These are phyloP conservation scores for Euphorbia schlechtendalii DNA, from an alignment of 441 rosid genomes.

Conservation along the genomic window DNA sequence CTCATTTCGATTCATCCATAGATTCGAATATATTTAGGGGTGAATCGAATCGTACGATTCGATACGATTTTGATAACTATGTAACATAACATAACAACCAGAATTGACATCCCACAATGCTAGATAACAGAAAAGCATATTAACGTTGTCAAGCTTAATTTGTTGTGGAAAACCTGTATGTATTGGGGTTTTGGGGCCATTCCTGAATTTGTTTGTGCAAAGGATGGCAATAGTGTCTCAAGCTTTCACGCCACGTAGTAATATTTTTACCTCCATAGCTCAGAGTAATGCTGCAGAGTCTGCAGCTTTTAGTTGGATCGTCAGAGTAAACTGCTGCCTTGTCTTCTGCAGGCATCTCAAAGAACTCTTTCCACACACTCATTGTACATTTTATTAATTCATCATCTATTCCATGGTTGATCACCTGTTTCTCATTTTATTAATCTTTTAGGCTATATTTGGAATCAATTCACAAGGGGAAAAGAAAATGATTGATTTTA, in stretches of 20 bases:
- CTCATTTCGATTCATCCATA: no score
- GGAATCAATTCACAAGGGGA: no score
- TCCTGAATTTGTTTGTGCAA: conserved; percentile 18
- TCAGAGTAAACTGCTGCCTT: conserved; percentile 25
- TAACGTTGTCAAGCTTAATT: no score
- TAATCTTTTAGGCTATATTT: background rate
- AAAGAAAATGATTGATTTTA: no score
- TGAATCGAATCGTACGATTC: no score
- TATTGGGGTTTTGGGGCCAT: conserved; percentile 41
- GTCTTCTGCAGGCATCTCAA: conserved; percentile 25
- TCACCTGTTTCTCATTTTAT: conserved; percentile 3
- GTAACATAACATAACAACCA: no score
- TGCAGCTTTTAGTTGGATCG: conserved; percentile 21
- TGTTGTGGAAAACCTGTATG: conserved; percentile 18
- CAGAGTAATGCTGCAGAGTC: conserved; percentile 21
- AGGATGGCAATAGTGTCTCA: conserved; percentile 35
- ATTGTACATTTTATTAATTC: background rate
- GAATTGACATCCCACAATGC: no score
- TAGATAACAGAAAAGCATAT: background rate
- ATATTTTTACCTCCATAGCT: conserved; percentile 18
- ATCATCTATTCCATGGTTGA: conserved; percentile 1
- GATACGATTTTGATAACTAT: no score
- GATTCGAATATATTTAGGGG: no score
- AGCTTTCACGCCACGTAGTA: conserved; percentile 34
- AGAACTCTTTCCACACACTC: conserved; percentile 30